Base-by-base conservation (phyloP, 257 asterid genomes). In the Vinca minor region DNA sequence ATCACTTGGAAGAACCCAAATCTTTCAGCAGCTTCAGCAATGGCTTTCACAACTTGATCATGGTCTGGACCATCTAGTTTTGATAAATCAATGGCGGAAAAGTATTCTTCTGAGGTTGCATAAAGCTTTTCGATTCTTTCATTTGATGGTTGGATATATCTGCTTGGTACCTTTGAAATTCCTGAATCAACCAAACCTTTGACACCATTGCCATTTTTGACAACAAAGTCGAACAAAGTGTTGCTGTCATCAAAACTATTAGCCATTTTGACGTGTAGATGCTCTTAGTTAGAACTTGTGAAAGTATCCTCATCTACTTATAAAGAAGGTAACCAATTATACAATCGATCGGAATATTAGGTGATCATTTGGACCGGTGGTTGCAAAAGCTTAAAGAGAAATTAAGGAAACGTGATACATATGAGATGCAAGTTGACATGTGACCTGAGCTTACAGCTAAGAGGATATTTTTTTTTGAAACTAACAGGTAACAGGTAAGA, bases 1-100 rank as follows among this genome's bases (percentile, higher is more conserved):
- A 78, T 46, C 23, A 74, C 77, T 58, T 74, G 80, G 74, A 78
- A 71, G 38, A 78, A 78, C 14, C 78, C 83, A 1, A 78, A 59
- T 36, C 67, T 68, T 59, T 74, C 69, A 4, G 83, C 79, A 6
- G 83, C 79, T 59, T 21, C 57, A 38, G 57, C 61, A 26, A 78
- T 62, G 44, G 71, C 73, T 18, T 59, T 69, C 38, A 59, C 83
- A 36, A 78, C 73, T 42, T 71, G 67, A 26, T 66, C 73, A n/a
- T 69, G 77, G 31, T 75, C 41, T 28, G 76, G 76, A 14, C 75
- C 73, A 39, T 78, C 73, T 0, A 66, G 71, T 14, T 66, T 34
- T 3, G 71, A 55, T 8, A 66, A 66, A 57, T 66, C 71, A 38
- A 66, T 66, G 38, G 64, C 56, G 41, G 26, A 18, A 4, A 55